A percentile compares a stretch with the other conserved stretches of the same genome.
These are phyloP conservation scores for Phytopythium montanum DNA, from an alignment of 352 stramenopile species.

Conservation along the genomic window DNA sequence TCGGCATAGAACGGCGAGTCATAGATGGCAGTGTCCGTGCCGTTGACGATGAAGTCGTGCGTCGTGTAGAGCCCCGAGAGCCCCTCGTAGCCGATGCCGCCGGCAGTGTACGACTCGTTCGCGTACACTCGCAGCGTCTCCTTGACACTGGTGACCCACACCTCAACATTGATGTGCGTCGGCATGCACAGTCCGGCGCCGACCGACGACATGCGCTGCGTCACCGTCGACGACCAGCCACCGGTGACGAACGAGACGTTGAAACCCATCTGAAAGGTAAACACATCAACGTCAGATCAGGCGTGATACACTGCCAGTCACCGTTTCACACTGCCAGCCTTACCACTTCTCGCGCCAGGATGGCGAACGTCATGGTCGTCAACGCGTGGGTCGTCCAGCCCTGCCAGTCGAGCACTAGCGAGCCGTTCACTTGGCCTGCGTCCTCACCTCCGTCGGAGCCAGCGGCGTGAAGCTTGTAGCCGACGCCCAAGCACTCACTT, in stretches of 20 bases:
- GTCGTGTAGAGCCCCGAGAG: conserved; percentile 39
- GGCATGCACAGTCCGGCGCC: conserved; percentile 21
- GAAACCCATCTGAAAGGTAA: conserved; percentile 12
- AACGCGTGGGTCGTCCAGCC: conserved; percentile 44
- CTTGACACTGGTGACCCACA: conserved; percentile 19
- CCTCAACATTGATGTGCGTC: conserved; percentile 33
- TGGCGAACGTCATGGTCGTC: conserved; percentile 31
- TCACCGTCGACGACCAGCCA: background rate
- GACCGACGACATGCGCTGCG: conserved; percentile 31
- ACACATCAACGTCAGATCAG: background rate
- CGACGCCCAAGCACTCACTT: too few relatives aligned
- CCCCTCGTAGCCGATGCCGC: conserved; percentile 24
- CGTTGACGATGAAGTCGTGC: conserved; percentile 22
- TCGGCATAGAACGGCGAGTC: conserved; percentile 16
- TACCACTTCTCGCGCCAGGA: conserved; percentile 45
- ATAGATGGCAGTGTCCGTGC: conserved; percentile 12
- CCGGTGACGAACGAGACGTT: conserved; percentile 13
- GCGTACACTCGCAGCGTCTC: conserved; percentile 13
- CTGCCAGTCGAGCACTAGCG: conserved; percentile 25
- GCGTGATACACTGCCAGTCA: too few relatives aligned
- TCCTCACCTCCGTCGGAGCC: conserved; percentile 9
- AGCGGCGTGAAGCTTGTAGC: conserved; percentile 14
- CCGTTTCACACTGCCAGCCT: background rate
- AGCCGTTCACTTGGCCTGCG: conserved; percentile 17
- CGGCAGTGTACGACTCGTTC: conserved; percentile 23